Conservation (phyloP, 2,329 filamentous ascomycete species). For the Diaporthe sp. region DNA sequence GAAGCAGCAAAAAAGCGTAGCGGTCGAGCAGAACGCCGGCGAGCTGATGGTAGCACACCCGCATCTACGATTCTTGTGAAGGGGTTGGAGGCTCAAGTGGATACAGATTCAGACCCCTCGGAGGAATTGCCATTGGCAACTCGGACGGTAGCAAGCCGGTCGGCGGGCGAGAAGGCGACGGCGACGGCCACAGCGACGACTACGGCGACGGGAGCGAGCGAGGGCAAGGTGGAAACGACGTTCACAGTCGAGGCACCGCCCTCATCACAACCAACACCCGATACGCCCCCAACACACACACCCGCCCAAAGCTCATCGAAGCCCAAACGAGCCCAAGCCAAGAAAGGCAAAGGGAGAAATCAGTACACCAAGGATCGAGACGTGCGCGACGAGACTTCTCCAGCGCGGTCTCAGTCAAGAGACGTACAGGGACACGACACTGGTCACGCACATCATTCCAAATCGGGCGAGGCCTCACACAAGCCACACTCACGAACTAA, state of each 20-base stretch:
- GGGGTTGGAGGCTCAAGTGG: slow-evolving; percentile 54
- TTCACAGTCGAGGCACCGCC: slow-evolving; percentile 57
- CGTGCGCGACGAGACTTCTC: slow-evolving; percentile 68
- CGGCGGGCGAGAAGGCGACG: slow-evolving; percentile 38
- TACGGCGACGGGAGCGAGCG: slow-evolving; percentile 37
- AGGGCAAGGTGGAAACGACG: slow-evolving; percentile 43
- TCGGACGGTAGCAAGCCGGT: slow-evolving; percentile 53
- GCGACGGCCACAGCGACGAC: slow-evolving; percentile 40
- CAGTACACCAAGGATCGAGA: slow-evolving; percentile 87
- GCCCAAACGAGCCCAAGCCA: slow-evolving; percentile 75
- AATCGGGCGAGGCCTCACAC: slow-evolving; percentile 48
- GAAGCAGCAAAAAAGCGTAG: slow-evolving; percentile 87
- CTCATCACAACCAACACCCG: slow-evolving; percentile 61
- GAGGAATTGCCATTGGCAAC: slow-evolving; percentile 74
- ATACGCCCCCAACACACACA: slow-evolving; percentile 60
- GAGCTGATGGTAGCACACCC: slow-evolving; percentile 78
- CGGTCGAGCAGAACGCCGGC: slow-evolving; percentile 83
- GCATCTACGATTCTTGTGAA: slow-evolving; percentile 44
- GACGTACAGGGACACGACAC: slow-evolving; percentile 67
- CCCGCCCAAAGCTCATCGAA: slow-evolving; percentile 66
- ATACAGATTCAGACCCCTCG: slow-evolving; percentile 78
- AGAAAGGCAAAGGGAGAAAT: slow-evolving; percentile 80
- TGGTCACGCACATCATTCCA: slow-evolving; percentile 50
- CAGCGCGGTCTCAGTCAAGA: slow-evolving; percentile 66
- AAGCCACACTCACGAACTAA: slow-evolving; percentile 64